A percentile compares a stretch with the other conserved stretches of the same genome.
These are phyloP conservation scores for Wallacemonas collosoma DNA, from an alignment of 208 protist species.

Conservation along the genomic window DNA sequence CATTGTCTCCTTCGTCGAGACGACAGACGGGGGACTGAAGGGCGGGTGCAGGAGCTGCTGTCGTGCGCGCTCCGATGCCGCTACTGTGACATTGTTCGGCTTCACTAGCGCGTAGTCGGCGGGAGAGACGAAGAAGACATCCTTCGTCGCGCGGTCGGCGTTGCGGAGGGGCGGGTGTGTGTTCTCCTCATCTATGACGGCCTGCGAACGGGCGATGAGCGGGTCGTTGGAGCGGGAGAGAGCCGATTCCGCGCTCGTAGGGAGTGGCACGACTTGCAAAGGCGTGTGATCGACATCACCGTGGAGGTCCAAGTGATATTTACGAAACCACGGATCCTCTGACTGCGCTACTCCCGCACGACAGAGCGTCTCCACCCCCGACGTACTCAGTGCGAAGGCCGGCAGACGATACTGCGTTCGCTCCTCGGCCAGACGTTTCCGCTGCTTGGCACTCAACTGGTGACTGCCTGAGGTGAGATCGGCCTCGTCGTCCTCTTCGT, in stretches of 20 bases:
- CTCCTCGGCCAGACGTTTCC: constrained; percentile 3
- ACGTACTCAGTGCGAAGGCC: constrained; percentile 26
- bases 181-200: constrained; percentile 28
- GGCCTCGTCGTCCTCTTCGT: constrained; percentile 24
- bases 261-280: constrained; percentile 38
- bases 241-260: constrained; percentile 27
- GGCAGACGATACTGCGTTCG: constrained; percentile 16
- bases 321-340: constrained; percentile 57
- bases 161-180: background rate
- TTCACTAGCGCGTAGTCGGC: constrained; percentile 44
- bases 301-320: constrained; percentile 68
- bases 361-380: constrained; percentile 32
- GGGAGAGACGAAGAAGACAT: constrained; percentile 43
- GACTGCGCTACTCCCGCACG: constrained; percentile 27
- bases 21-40: constrained; percentile 37
- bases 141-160: constrained; percentile 10
- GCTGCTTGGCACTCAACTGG: background rate
- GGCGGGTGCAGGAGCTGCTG: constrained; percentile 55
- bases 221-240: constrained; percentile 37
- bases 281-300: constrained; percentile 50
- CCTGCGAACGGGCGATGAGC: constrained; percentile 18
- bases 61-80: constrained; percentile 47
- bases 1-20: background rate
- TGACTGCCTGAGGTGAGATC: background rate
- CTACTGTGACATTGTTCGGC: constrained; percentile 54